Evolutionary conservation across 768 basidiomycete species (phyloP), one percentile per base, ranked within the genome.

Genomic region (Russula sp.): DNA sequence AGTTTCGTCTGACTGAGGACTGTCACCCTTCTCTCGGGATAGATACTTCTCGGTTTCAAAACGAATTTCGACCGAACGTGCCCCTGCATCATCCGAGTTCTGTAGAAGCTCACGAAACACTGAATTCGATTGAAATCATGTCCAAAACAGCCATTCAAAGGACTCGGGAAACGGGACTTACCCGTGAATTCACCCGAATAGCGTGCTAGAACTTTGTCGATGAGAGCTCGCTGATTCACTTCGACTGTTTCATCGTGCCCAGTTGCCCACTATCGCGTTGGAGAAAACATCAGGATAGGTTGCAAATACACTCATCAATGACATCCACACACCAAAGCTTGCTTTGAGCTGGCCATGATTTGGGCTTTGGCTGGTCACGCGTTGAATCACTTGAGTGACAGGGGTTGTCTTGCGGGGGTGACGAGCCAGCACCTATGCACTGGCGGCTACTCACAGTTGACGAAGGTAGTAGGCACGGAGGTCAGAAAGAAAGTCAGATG

Each of bases 181-280:
- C 81, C 83, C 6, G 94, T 96, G 68, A 94, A 91, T 76, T 97
- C 94, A 56, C 93, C 95, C 13, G 89, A 91, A 75, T 99, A 99
- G 29, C 96, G 80, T 10, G 96, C 93, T 22, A 99, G 83, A 25
- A 98, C 92, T 75, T 94, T 98, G 79, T 97, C 95, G 56, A 98
- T 96, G 60, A 97, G 77, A n/a, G 93, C 94, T 20, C 95, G 83
- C 71, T 96, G 95, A 73, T 96, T 96, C 49, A 96, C 94, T 74
- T 95, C 88, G 0, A 94, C 87, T 0, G 86, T 82, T 69, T 90
- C 89, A 68, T 90, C 89, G 65, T 85, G 79, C 18, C 88, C 89
- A n/a, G 68, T 73, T 29, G 71, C 74, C 81, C 80, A 81, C 81
- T 81, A 42, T 43, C 20, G 10, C 25, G n/a, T 59, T 36, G 35